phyloP scores from a whole-genome alignment of 106 monocot genomes.

The Dendrobium officinale region DNA sequence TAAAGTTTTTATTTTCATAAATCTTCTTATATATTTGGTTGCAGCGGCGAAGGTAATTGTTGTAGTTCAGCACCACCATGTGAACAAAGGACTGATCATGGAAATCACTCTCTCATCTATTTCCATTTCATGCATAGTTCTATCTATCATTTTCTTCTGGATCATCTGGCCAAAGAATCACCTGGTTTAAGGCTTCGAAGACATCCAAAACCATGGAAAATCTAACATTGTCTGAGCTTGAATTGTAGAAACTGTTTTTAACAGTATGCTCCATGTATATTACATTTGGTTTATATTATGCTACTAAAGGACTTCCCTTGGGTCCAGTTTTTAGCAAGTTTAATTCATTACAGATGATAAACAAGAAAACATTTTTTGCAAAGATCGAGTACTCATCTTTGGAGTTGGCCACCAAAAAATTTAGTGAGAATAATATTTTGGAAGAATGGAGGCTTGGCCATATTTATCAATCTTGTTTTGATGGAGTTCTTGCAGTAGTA shows the following conservation, averaged over 20 bases:
- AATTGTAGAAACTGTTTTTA: not conserved
- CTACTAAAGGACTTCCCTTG: slow-evolving; percentile 20
- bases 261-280: not conserved
- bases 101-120: slow-evolving; percentile 7
- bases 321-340: slow-evolving; percentile 48
- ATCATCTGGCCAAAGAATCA: slow-evolving; percentile 10
- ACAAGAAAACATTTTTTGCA: slow-evolving; percentile 43
- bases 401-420: slow-evolving; percentile 54
- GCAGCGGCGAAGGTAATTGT: not conserved
- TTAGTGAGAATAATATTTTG: slow-evolving; percentile 59
- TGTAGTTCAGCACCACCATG: slow-evolving; percentile 14
- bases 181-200: not conserved
- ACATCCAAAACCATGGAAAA: not conserved
- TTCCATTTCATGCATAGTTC: slow-evolving; percentile 1
- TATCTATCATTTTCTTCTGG: slow-evolving; percentile 3
- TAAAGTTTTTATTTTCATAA: too few relatives aligned
- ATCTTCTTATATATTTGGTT: too few relatives aligned
- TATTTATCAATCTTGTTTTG: slow-evolving; percentile 63
- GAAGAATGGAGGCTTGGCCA: slow-evolving; percentile 53
- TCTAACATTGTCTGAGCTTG: not conserved
- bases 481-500: too few relatives aligned
- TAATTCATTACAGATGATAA: slow-evolving; percentile 40
- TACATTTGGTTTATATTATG: slow-evolving; percentile 19
- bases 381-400: slow-evolving; percentile 58
- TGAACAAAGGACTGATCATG: slow-evolving; percentile 8